Evolutionary conservation across 2,329 filamentous ascomycete genomes (phyloP).

Genomic region (Talaromyces atroroseus): DNA sequence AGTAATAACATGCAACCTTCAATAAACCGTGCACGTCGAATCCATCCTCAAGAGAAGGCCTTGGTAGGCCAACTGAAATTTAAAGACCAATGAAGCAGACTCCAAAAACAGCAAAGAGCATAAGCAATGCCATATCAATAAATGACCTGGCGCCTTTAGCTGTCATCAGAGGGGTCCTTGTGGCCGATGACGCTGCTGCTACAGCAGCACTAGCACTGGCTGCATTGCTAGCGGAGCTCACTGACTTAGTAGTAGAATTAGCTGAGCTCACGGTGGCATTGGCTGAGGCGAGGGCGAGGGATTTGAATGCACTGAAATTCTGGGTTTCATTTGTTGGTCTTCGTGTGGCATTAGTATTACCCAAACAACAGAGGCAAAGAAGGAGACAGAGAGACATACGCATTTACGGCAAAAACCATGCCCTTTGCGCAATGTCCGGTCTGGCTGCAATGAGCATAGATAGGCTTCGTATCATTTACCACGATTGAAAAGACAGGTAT

Average conservation of each 20-base stretch:
- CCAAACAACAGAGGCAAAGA: neutral
- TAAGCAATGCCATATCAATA: slow-evolving; percentile 5
- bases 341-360: neutral
- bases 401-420: slow-evolving; percentile 72
- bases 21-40: neutral
- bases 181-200: neutral
- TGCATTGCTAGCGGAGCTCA: neutral
- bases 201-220: too few relatives aligned
- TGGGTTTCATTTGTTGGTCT: slow-evolving; percentile 7
- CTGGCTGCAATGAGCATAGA: slow-evolving; percentile 76
- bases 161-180: neutral
- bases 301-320: slow-evolving; percentile 10
- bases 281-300: slow-evolving; percentile 1
- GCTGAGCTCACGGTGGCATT: neutral
- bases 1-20: neutral
- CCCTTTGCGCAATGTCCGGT: slow-evolving; percentile 66
- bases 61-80: neutral
- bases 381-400: slow-evolving; percentile 45
- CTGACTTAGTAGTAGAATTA: neutral
- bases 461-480: slow-evolving; percentile 61
- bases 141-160: slow-evolving; percentile 4
- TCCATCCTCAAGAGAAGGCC: neutral
- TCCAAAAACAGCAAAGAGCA: slow-evolving; percentile 9
- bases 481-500: slow-evolving; percentile 64
- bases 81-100: slow-evolving; percentile 9